Evolutionary conservation across 371 early-diverging fungal species (phyloP), one percentile per base, ranked within the genome.

Genomic region (Apophysomyces sp.): DNA sequence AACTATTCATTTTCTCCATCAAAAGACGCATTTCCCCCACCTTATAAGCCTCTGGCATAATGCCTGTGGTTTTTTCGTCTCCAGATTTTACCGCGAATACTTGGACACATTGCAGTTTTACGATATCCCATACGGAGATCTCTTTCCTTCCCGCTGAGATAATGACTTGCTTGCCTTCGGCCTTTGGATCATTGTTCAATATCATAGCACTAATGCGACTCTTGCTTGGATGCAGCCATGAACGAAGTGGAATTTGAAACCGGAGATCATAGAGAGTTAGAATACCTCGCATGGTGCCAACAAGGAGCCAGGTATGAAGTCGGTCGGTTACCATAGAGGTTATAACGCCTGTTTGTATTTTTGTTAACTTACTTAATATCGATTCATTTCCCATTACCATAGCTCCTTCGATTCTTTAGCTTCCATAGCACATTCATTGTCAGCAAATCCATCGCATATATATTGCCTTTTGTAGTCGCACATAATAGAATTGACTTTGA

Each of bases 41-140:
- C 72, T 84, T 83, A 65, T 83, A 88, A 0, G 69, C 68, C 32
- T 85, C 82, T 18, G 80, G 58, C 4, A 76, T 65, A 11, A 85
- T 64, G 1, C 81, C 83, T 12, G 69, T 65, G 1, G 71, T 70
- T 62, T 85, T 86, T 57, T 87, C 88, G 44, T 86, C 86, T 1
- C 83, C 80, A 8, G 73, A 71, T 57, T 86, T 80, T 0, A 85
- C 87, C 3, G 73, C 82, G 76, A 84, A 87, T 12, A 92, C 89
- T 65, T 93, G 86, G 12, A 81, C 68, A 72, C 96, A 95, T 52
- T 84, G 81, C 13, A 83, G 72, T 8, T 77, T 71, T 18, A 89
- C 88, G 57, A 97, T 77, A 65, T 93, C 89, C 92, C 96, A 94
- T 2, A 92, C 73, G 3, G 94, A 90, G 2, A 96, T 80, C 57